A percentile compares a stretch with the other conserved stretches of the same genome.
Evolutionary conservation across 345 rosid genomes (phyloP).

Genomic region (Sonneratia caseolaris): DNA sequence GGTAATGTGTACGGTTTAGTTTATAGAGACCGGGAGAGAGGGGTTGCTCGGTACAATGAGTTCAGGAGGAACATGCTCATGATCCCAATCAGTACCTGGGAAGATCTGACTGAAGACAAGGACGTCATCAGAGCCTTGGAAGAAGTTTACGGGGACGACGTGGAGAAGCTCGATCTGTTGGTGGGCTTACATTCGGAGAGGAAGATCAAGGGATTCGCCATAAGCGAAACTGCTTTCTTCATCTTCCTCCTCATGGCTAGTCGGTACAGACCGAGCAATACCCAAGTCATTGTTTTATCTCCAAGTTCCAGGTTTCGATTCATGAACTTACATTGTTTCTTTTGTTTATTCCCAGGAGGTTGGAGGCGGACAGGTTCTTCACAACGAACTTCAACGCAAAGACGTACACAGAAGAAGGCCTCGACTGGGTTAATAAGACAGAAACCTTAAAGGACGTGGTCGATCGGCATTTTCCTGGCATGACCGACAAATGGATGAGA

Average conservation of each 20-base stretch:
- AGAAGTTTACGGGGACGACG: constrained; percentile 55
- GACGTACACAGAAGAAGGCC: constrained; percentile 53
- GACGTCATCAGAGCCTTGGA: constrained; percentile 35
- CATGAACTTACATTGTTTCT: neutral
- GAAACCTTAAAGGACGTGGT: constrained; percentile 60
- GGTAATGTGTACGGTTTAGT: constrained; percentile 17
- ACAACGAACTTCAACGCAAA: constrained; percentile 50
- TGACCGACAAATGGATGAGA: constrained; percentile 58
- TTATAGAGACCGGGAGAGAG: constrained; percentile 64
- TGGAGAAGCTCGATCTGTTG: constrained; percentile 60
- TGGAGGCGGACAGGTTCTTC: constrained; percentile 71
- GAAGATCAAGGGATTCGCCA: constrained; percentile 72
- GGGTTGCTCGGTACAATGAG: constrained; percentile 59
- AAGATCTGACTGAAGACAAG: constrained; percentile 53
- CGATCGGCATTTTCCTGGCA: constrained; percentile 45
- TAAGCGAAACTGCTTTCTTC: constrained; percentile 70
- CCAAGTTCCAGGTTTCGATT: neutral
- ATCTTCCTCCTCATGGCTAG: constrained; percentile 62
- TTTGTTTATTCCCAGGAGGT: constrained; percentile 30
- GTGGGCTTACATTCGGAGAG: constrained; percentile 61
- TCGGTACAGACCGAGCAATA: constrained; percentile 25
- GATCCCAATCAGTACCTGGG: constrained; percentile 68
- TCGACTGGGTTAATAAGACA: constrained; percentile 60
- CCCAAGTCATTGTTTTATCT: neutral
- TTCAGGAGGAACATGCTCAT: constrained; percentile 53